Base-by-base conservation (phyloP, 164 flowering plant species). In the Vitis rotundifolia region DNA sequence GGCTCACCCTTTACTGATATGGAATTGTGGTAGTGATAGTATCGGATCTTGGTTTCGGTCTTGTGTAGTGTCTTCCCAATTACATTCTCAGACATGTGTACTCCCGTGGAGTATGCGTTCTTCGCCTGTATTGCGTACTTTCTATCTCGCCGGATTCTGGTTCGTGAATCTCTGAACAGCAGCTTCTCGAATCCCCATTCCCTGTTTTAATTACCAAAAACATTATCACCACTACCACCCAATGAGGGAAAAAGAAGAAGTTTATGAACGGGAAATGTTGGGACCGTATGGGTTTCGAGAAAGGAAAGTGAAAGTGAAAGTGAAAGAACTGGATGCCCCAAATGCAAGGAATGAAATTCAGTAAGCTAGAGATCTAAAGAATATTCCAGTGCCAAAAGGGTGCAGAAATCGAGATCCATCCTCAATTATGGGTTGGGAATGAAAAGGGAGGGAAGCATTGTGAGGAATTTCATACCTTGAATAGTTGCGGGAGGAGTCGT, bases 151-250 rank as follows among this genome's bases (percentile, higher is more conserved):
- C 89, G 49, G 37, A 85, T 26, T 29, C 64, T 44, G 14, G 75
- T 80, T 3, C 81, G 62, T 3, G 87, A 75, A n/a, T 86, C 89
- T 59, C 81, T 68, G 68, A 84, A 84, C 18, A 80, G 53, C 56
- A 86, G 74, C 76, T 86, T 86, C 84, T 86, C 89, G 49, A 86
- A 83, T 15, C 89, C 89, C 89, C 89, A 86, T 71, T 83, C 66
- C 73, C 86, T 83, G 84, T 37, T 11, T 6, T 16, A 31, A 28
- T 19, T 16, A 28, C 12, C 47, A 61, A 7, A 29, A 31, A 22
- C 64, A 76, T 22, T 75, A 72, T 1, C 44, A 37, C 5, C 44
- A 37, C 7, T 37, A 37, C 7, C 44, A 37, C 44, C 44, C 44
- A 37, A 37, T 6, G 44, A 37, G 44, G 5, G 44, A 37, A 37